phyloP scores from a whole-genome alignment of 2,329 filamentous ascomycete species.

The Colletotrichum higginsianum region DNA sequence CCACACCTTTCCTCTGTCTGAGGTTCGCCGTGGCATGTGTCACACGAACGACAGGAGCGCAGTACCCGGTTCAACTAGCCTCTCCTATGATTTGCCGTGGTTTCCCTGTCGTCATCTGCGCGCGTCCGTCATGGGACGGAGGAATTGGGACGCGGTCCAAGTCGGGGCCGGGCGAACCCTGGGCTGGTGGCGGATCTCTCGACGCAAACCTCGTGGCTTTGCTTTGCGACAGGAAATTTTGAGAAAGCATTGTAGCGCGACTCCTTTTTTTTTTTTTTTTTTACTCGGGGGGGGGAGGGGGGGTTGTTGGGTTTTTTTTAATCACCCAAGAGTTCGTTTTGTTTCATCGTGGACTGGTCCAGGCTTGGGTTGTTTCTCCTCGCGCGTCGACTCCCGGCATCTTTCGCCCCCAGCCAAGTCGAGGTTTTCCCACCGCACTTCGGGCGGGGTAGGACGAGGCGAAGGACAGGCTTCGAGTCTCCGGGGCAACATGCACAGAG shows the following conservation, averaged over 20 bases:
- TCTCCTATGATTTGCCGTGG: conserved; percentile 7
- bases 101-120: conserved; percentile 5
- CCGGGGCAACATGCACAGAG: neutral
- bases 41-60: conserved; percentile 38
- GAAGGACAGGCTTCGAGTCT: neutral
- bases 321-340: conserved; percentile 36
- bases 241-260: conserved; percentile 8
- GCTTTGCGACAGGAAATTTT: conserved; percentile 11
- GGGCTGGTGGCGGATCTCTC: conserved; percentile 14
- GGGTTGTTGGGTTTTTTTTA: too few relatives aligned
- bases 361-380: conserved; percentile 34
- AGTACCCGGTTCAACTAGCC: conserved; percentile 4
- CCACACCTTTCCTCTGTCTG: conserved; percentile 39
- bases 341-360: conserved; percentile 36
- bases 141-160: conserved; percentile 21
- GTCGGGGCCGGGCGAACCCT: conserved; percentile 38
- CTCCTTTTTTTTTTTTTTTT: neutral
- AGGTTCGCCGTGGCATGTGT: conserved; percentile 41
- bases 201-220: conserved; percentile 27
- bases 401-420: neutral
- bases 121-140: conserved; percentile 22
- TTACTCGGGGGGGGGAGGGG: neutral
- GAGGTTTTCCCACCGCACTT: conserved; percentile 9
- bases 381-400: neutral
- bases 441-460: neutral